phyloP scores from a whole-genome alignment of 1,284 basidiomycete genomes.

The Omphalotus olearius region DNA sequence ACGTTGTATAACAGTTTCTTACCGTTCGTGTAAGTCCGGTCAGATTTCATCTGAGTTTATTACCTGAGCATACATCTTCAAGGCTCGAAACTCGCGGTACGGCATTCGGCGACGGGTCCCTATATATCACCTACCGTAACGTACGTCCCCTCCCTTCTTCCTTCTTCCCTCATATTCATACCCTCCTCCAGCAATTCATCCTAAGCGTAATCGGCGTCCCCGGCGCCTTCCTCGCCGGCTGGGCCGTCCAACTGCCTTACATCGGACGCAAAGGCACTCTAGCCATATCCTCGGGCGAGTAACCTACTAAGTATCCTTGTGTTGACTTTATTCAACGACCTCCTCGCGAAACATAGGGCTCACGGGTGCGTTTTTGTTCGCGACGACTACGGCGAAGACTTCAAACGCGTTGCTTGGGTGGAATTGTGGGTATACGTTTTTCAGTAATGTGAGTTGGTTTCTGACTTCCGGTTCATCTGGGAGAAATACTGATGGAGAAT shows the following conservation, averaged over 20 bases:
- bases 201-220: constrained; percentile 66
- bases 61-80: background rate
- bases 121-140: constrained; percentile 62
- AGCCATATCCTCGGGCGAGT: constrained; percentile 41
- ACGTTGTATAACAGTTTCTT: constrained; percentile 66
- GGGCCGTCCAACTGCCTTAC: constrained; percentile 52
- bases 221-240: constrained; percentile 59
- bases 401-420: constrained; percentile 64
- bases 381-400: constrained; percentile 60
- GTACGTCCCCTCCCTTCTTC: constrained; percentile 29
- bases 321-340: constrained; percentile 28
- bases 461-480: background rate
- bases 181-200: constrained; percentile 49
- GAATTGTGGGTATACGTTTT: constrained; percentile 68
- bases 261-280: constrained; percentile 64
- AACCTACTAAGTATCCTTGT: constrained; percentile 7
- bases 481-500: no score
- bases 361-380: constrained; percentile 68
- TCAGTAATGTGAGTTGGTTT: constrained; percentile 41
- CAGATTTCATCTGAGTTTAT: background rate
- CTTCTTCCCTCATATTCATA: background rate
- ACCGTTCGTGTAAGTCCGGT: constrained; percentile 47
- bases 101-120: constrained; percentile 52
- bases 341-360: constrained; percentile 35
- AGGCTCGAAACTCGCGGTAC: constrained; percentile 58